phyloP scores from a whole-genome alignment of 2,329 filamentous ascomycete genomes.

The Camillea tinctor region DNA sequence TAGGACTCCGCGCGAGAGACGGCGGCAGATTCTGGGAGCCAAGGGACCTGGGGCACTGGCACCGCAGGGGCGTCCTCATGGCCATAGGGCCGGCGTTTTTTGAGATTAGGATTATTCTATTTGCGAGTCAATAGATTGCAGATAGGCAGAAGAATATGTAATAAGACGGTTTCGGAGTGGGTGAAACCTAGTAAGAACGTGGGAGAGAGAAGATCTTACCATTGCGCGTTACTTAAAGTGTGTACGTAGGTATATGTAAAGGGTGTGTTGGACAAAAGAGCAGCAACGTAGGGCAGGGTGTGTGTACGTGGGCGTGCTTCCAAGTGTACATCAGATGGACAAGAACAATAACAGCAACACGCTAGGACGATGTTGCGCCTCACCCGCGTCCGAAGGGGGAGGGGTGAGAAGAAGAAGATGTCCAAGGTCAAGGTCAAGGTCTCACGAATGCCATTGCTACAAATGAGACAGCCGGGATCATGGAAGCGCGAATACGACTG shows the following conservation, averaged over 20 bases:
- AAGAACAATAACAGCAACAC: conserved; percentile 9
- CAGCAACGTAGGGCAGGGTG: conserved; percentile 27
- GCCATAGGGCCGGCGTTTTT: conserved; percentile 44
- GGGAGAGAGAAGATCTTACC: conserved; percentile 36
- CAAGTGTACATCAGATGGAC: conserved; percentile 25
- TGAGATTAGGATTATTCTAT: conserved; percentile 39
- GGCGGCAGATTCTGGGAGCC: conserved; percentile 27
- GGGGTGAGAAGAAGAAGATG: conserved; percentile 28
- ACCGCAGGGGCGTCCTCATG: conserved; percentile 38
- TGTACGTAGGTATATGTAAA: conserved; percentile 22
- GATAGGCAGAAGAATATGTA: conserved; percentile 29
- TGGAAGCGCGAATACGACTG: conserved; percentile 24
- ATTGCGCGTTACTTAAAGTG: conserved; percentile 30
- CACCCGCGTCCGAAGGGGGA: conserved; percentile 31
- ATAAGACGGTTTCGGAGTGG: conserved; percentile 31
- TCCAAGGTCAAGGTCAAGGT: conserved; percentile 29
- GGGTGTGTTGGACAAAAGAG: conserved; percentile 35
- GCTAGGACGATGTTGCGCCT: conserved; percentile 27
- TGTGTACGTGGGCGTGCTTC: conserved; percentile 28
- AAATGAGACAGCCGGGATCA: conserved; percentile 25
- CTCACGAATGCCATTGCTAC: conserved; percentile 35
- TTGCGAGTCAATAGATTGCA: conserved; percentile 34
- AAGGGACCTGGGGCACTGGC: conserved; percentile 35
- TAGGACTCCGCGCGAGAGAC: conserved; percentile 22
- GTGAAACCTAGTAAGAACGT: conserved; percentile 21